Base-by-base conservation (phyloP, 192 early-diverging fungal species). In the Neocallimastix lanati region DNA sequence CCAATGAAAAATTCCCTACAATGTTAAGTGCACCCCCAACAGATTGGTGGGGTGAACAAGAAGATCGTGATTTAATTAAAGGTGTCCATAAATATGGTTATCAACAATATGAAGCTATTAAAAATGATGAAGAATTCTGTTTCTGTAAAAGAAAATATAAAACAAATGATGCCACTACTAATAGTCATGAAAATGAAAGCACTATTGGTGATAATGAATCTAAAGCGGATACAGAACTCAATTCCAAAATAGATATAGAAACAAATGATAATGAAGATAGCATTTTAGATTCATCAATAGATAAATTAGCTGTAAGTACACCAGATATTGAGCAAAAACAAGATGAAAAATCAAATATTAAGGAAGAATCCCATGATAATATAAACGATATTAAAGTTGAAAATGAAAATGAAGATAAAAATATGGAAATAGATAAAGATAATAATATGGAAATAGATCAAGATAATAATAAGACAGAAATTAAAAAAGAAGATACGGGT, bases 41-140 rank as follows among this genome's bases (percentile, higher is more conserved):
- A 11, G 76, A 80, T 13, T 91, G 90, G 90, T 95, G 94, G 94
- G 92, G 93, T 29, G 77, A 88, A 15, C 84, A 90, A 29, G 91
- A 94, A 83, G 94, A 95, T 78, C 89, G 91, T 28, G 92, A 94
- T 83, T 77, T 95, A 76, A 81, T 95, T 79, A 83, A 94, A 76
- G 93, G 93, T 9, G 93, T 94, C 27, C 87, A 87, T 80, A 91
- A 91, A 80, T 86, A 94, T 80, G 94, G 94, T n/a, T 95, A 95
- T 81, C 88, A 84, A 78, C 86, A 87, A 83, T 88, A 88, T 33
- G 80, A 80, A 37, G 76, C 82, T 38, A 80, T 29, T 11, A 29
- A 82, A 33, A 67, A 67, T 67, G 50, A 67, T n/a, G 4, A 13
- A 82, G 27, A 28, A 21, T 83, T 29, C 16, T 67, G 79, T 27